These are phyloP conservation scores for Collariella sp. DNA, from an alignment of 495 filamentous ascomycete genomes.

Conservation along the genomic window DNA sequence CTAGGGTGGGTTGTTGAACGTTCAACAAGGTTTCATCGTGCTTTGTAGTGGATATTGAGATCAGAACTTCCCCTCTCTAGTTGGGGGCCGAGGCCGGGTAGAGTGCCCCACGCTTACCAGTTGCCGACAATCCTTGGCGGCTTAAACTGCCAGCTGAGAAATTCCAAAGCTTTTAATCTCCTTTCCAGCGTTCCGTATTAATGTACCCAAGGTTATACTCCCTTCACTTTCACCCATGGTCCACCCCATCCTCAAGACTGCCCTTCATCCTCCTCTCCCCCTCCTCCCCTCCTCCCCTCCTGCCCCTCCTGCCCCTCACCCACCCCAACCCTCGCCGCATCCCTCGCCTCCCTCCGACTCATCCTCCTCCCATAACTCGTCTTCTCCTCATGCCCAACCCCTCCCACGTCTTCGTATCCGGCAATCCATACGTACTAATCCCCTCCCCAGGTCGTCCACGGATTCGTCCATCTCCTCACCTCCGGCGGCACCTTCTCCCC, in stretches of 20 bases:
- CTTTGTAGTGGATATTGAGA: too few species aligned
- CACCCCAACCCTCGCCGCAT: background rate
- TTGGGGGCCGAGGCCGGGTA: too few species aligned
- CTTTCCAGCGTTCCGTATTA: background rate
- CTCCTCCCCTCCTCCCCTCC: background rate
- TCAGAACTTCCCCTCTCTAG: too few species aligned
- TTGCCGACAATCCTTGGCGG: too few species aligned
- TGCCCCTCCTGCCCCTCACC: background rate
- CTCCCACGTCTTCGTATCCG: constrained; percentile 30
- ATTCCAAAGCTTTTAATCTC: constrained; percentile 5
- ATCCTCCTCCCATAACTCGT: constrained; percentile 19
- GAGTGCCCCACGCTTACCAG: too few species aligned
- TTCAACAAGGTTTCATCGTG: too few species aligned
- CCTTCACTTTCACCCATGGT: background rate
- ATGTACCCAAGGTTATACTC: constrained; percentile 9
- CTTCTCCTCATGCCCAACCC: constrained; percentile 27
- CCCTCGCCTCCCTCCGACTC: constrained; percentile 11
- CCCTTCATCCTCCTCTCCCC: constrained; percentile 4
- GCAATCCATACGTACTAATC: constrained; percentile 27
- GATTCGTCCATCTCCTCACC: constrained; percentile 23
- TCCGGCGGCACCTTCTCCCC: constrained; percentile 18
- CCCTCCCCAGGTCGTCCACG: constrained; percentile 30
- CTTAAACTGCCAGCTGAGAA: too few species aligned
- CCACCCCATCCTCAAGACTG: constrained; percentile 8
- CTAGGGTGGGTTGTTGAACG: too few species aligned